Conservation (phyloP, 805 yeast genomes). For the Tetrapisispora arboricola region DNA sequence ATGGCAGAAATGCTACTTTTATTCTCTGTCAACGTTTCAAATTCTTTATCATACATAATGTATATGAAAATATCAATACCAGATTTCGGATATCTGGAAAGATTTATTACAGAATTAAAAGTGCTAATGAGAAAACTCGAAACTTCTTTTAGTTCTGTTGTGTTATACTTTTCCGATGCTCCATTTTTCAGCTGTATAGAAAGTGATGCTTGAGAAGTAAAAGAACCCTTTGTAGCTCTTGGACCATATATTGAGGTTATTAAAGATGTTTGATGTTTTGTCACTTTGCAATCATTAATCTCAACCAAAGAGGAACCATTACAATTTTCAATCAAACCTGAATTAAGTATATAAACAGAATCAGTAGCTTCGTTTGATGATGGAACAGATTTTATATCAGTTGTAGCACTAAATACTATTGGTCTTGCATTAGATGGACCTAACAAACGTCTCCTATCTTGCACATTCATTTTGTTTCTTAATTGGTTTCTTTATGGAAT, state of each 20-base stretch:
- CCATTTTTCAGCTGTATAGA: slow-evolving; percentile 40
- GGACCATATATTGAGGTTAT: slow-evolving; percentile 81
- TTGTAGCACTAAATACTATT: slow-evolving; percentile 29
- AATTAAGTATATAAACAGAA: slow-evolving; percentile 39
- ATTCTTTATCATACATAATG: slow-evolving; percentile 34
- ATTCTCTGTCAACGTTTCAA: slow-evolving; percentile 20
- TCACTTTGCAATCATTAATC: slow-evolving; percentile 28
- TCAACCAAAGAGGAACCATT: slow-evolving; percentile 81
- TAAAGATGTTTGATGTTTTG: slow-evolving; percentile 32
- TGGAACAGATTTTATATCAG: slow-evolving; percentile 5
- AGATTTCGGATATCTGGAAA: slow-evolving; percentile 80
- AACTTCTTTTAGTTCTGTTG: slow-evolving; percentile 31
- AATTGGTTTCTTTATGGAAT: too few species aligned
- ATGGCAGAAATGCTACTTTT: slow-evolving; percentile 28
- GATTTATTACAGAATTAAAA: slow-evolving; percentile 31
- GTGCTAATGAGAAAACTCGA: slow-evolving; percentile 32
- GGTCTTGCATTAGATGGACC: slow-evolving; percentile 68
- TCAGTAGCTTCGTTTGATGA: slow-evolving; percentile 5
- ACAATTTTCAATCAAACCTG: slow-evolving; percentile 58
- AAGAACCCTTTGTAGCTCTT: slow-evolving; percentile 69
- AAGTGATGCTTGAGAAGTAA: slow-evolving; percentile 53
- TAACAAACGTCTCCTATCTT: slow-evolving; percentile 74
- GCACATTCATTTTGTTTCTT: slow-evolving; percentile 17
- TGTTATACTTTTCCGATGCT: slow-evolving; percentile 19
- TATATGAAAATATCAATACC: slow-evolving; percentile 71